These are phyloP conservation scores for Candida quercuum DNA, from an alignment of 805 yeast genomes.

Conservation along the genomic window DNA sequence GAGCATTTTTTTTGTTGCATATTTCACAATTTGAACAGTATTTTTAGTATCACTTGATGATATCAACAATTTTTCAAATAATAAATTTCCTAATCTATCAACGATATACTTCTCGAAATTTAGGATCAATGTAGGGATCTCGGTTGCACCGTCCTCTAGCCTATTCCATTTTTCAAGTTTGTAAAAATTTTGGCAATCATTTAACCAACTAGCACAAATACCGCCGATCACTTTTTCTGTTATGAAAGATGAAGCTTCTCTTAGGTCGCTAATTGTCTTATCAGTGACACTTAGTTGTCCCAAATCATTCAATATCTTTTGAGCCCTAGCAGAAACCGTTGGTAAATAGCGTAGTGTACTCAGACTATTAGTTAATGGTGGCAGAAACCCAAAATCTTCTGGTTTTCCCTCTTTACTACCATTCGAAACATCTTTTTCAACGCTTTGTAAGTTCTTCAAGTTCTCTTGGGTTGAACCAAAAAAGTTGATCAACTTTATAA, in stretches of 20 bases:
- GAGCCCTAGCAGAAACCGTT: conserved; percentile 37
- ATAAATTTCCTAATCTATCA: conserved; percentile 26
- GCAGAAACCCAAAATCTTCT: conserved; percentile 48
- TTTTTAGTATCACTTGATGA: conserved; percentile 23
- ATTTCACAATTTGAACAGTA: conserved; percentile 29
- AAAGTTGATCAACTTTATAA: conserved; percentile 24
- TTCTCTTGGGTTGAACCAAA: conserved; percentile 29
- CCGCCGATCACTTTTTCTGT: conserved; percentile 41
- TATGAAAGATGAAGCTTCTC: conserved; percentile 30
- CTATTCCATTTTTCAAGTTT: conserved; percentile 36
- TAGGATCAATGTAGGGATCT: conserved; percentile 30
- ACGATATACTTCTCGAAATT: conserved; percentile 30
- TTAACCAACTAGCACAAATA: conserved; percentile 44
- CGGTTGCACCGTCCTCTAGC: conserved; percentile 30
- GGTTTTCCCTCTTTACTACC: conserved; percentile 22
- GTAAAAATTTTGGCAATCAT: conserved; percentile 40
- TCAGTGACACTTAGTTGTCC: conserved; percentile 39
- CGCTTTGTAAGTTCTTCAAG: conserved; percentile 6
- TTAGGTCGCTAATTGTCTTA: conserved; percentile 30
- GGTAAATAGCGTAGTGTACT: conserved; percentile 51
- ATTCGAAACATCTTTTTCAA: background rate
- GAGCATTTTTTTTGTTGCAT: conserved; percentile 30
- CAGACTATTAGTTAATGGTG: conserved; percentile 59
- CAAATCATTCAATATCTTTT: conserved; percentile 35
- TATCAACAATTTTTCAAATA: conserved; percentile 29